Evolutionary conservation across 768 basidiomycete species (phyloP), one percentile per base, ranked within the genome.

Genomic region (Rhizopogon salebrosus): DNA sequence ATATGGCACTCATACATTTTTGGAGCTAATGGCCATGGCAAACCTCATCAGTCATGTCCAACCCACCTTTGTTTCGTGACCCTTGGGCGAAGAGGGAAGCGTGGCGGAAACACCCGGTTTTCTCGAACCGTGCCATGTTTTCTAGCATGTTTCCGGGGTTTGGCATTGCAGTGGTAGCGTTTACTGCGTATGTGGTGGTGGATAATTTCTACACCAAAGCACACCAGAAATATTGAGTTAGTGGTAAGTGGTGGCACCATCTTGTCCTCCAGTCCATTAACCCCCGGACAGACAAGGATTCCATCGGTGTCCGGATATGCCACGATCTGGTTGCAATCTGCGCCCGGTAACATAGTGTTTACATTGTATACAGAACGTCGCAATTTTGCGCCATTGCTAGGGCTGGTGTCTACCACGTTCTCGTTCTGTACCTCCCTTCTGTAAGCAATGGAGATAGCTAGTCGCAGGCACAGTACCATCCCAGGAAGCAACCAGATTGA

Each of bases 11-110:
- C 31, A 23, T 14, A 11, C 6, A 29, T n/a, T 27, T 27, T 22
- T 45, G 20, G 8, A 31, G 31, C 29, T 22, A 1, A 31, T 46
- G 18, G 13, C 16, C 3, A 31, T 46, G 18, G 13, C 16, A 22
- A 23, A 3, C 8, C 16, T 34, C 20, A 34, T 34, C 9, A 46
- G 45, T 34, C 61, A 87, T 89, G 84, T 62, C 81, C 48, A 80
- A 79, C 56, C 76, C 75, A 51, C 86, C 84, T n/a, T 74, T 89
- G 50, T 94, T 85, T 64, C 85, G 92, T 70, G 94, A 97, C 68
- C 92, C 93, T 48, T 97, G 94, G 94, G 90, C 91, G 20, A 93
- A 89, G 72, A 75, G 84, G 56, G 93, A 97, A 60, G 90, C 92
- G 36, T 97, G 92, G 93, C 80, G 94, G 62, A 92, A 85, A 68